Conservation (phyloP, 2,329 filamentous ascomycete species). For the Botrytis porri region DNA sequence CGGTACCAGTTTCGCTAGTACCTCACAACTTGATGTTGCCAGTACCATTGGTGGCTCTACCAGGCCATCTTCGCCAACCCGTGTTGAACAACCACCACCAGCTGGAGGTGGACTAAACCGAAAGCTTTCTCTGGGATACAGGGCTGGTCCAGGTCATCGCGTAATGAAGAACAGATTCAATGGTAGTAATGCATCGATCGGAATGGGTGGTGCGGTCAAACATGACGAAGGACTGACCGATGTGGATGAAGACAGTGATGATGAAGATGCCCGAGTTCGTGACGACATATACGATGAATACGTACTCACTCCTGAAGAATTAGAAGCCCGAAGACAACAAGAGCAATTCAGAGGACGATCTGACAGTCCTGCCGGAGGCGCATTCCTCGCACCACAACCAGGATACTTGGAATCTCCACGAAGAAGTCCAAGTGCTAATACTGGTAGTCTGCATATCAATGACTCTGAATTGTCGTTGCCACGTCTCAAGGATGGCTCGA, state of each 20-base stretch:
- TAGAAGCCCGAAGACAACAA: conserved; percentile 12
- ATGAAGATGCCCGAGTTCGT: conserved; percentile 11
- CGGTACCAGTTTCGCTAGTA: conserved; percentile 12
- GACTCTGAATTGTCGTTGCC: conserved; percentile 19
- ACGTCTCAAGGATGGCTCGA: conserved; percentile 10
- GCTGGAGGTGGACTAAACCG: conserved; percentile 13
- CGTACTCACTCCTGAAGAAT: conserved; percentile 18
- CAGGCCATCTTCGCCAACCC: conserved; percentile 8
- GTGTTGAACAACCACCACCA: conserved; percentile 11
- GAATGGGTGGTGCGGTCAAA: not conserved
- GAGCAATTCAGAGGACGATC: conserved; percentile 12
- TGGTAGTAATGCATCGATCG: not conserved
- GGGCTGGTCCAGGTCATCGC: conserved; percentile 20
- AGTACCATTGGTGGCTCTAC: conserved; percentile 11
- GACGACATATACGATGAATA: conserved; percentile 21
- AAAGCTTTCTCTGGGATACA: conserved; percentile 19
- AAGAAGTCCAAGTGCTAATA: not conserved
- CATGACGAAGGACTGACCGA: conserved; percentile 16
- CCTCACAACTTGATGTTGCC: conserved; percentile 19
- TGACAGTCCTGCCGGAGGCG: conserved; percentile 7
- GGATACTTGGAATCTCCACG: conserved; percentile 15
- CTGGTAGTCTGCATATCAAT: conserved; percentile 16
- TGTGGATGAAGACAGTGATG: conserved; percentile 17
- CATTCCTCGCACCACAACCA: conserved; percentile 13
- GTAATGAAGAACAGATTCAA: conserved; percentile 4